Evolutionary conservation across 352 stramenopile genomes (phyloP).

Genomic region (Globisporangium nunn): DNA sequence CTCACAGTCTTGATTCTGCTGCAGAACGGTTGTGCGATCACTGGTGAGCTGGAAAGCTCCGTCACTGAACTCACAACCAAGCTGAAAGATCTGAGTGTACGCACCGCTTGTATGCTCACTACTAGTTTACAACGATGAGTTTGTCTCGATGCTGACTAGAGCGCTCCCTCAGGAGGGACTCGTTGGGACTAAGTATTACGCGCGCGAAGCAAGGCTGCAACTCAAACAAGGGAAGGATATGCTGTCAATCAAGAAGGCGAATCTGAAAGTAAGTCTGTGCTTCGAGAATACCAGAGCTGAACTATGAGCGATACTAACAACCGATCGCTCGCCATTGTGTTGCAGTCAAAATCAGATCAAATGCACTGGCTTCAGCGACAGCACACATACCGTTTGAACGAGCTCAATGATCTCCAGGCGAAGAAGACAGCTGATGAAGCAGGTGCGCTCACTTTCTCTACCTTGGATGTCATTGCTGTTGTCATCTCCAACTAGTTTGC

Average conservation of each 20-base stretch:
- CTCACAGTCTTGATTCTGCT: background rate
- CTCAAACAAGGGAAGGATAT: conserved; percentile 9
- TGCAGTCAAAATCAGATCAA: conserved; percentile 7
- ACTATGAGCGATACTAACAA: no score
- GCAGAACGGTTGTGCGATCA: conserved; percentile 2
- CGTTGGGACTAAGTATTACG: conserved; percentile 3
- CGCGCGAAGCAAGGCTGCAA: conserved; percentile 7
- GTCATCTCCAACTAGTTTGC: no score
- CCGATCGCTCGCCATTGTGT: no score
- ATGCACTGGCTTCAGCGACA: conserved; percentile 9
- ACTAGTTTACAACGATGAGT: background rate
- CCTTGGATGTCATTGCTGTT: no score
- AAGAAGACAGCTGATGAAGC: conserved; percentile 6
- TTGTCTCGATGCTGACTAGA: background rate
- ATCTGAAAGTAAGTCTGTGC: conserved; percentile 7
- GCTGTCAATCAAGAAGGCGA: conserved; percentile 10
- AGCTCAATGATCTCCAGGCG: conserved; percentile 5
- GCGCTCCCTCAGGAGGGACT: conserved; percentile 3
- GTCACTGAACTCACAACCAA: conserved; percentile 1
- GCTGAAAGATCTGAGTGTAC: conserved; percentile 5
- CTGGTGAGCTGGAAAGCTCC: conserved; percentile 3
- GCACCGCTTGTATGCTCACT: background rate
- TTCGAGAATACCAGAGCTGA: no score
- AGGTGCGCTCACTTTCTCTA: no score
- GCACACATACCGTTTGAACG: conserved; percentile 4